phyloP scores from a whole-genome alignment of 140 eudicot species.

The Oenanthe javanica region DNA sequence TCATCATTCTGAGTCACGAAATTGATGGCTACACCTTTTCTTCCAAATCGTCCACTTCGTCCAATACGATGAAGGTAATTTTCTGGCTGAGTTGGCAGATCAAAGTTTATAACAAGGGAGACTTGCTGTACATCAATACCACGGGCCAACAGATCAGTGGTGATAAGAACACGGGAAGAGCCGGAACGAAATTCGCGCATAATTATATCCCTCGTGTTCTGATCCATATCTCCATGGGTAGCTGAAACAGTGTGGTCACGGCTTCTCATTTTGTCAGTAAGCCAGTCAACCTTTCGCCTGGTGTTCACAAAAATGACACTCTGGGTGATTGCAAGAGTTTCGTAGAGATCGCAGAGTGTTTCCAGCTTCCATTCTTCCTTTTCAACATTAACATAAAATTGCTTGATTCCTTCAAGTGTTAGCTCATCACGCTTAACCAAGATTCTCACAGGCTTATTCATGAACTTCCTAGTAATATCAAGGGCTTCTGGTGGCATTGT shows the following conservation, averaged over 20 bases:
- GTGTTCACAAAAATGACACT: slow-evolving; percentile 61
- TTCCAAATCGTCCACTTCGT: slow-evolving; percentile 88
- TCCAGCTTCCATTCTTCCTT: slow-evolving; percentile 89
- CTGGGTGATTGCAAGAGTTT: slow-evolving; percentile 50
- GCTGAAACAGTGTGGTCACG: slow-evolving; percentile 56
- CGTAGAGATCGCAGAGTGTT: slow-evolving; percentile 64
- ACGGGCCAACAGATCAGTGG: slow-evolving; percentile 59
- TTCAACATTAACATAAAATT: slow-evolving; percentile 70
- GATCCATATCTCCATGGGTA: slow-evolving; percentile 60
- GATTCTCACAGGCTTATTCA: slow-evolving; percentile 83
- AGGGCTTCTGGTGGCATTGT: slow-evolving; percentile 93
- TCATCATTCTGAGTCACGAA: slow-evolving; percentile 66
- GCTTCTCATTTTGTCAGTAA: slow-evolving; percentile 47
- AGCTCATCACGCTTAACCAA: slow-evolving; percentile 76
- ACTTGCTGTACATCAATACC: slow-evolving; percentile 88
- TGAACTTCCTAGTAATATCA: slow-evolving; percentile 78
- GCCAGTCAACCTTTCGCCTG: slow-evolving; percentile 51
- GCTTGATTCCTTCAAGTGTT: slow-evolving; percentile 82
- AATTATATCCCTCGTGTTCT: slow-evolving; percentile 49
- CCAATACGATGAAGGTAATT: slow-evolving; percentile 81
- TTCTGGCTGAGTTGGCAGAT: slow-evolving; percentile 85
- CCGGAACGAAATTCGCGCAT: slow-evolving; percentile 62
- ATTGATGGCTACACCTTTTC: slow-evolving; percentile 87
- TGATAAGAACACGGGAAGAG: slow-evolving; percentile 56
- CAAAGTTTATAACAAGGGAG: slow-evolving; percentile 79